Conservation (phyloP, 192 early-diverging fungal genomes). For the Linnemannia schmuckeri region DNA sequence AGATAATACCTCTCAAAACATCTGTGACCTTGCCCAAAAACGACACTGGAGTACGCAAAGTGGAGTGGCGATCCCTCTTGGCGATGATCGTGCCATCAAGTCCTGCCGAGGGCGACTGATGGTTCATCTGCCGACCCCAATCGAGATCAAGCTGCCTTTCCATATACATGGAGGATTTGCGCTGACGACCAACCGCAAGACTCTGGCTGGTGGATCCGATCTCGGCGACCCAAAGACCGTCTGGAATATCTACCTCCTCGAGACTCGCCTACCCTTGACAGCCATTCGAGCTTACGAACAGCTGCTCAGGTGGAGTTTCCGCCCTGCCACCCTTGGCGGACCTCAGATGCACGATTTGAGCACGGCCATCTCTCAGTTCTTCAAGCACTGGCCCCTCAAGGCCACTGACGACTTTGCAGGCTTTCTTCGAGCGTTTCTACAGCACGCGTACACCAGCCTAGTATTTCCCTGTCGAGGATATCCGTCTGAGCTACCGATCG, state of each 20-base stretch:
- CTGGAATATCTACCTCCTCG: neutral
- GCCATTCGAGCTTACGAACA: neutral
- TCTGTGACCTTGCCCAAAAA: neutral
- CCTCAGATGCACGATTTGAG: neutral
- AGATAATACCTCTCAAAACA: neutral
- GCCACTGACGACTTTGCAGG: neutral
- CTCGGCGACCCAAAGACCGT: neutral
- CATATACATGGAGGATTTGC: neutral
- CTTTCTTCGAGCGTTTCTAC: neutral
- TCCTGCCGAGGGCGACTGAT: neutral
- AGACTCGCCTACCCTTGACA: neutral
- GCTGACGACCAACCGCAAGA: neutral
- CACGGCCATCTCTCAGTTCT: neutral
- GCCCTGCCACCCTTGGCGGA: neutral
- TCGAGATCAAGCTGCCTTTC: slow-evolving; percentile 1
- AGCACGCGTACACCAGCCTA: neutral
- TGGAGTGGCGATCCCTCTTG: neutral
- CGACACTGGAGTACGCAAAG: neutral
- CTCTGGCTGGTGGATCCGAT: neutral
- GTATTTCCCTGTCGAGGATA: slow-evolving; percentile 6
- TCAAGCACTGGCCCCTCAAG: slow-evolving; percentile 7
- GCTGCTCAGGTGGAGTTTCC: neutral
- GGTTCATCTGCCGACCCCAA: neutral
- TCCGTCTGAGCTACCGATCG: neutral
- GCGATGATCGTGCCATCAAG: neutral